Evolutionary conservation across 148 eudicot genomes (phyloP), one percentile per base, ranked within the genome.

Genomic region (Rhododendron henanense): DNA sequence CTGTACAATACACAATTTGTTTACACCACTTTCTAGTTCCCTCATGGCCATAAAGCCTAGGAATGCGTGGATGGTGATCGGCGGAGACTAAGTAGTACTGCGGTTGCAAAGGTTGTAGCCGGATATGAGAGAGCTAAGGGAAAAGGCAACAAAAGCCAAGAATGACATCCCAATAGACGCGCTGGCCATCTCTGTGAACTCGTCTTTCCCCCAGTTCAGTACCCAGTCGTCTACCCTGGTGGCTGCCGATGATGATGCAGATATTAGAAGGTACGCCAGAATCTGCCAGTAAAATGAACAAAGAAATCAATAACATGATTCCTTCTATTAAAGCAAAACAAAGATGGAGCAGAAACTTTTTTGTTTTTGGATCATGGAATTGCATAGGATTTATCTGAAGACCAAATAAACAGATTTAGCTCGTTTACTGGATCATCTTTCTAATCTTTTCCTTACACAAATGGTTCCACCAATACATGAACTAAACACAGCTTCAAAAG

Each of bases 201-300:
- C 92, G 50, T 97, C 99, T 88, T 91, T 95, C 15, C 99, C 99
- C 99, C 99, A 97, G 63, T 95, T 97, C 5, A 89, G 78, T 81
- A 90, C 90, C 99, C 99, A 97, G 82, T 94, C 97, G 41, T 89
- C 91, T 3, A 94, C 94, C 90, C 96, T 92, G 21, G 98, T 90
- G 74, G 99, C 96, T 81, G 99, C 91, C 19, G 99, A 90, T 45
- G 99, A 97, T 14, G 98, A 93, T 57, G 99, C 98, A 76, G 99
- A 95, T 86, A 97, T 90, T 85, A 97, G 85, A 41, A 97, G 96
- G 90, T 97, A 97, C 31, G 99, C 93, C 61, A 97, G 88, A 75
- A 95, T 91, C 99, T 97, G 98, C 88, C 44, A 82, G 11, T 37
- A 10, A 80, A 67, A 67, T 10, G 11, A 87, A 41, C 53, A 55